A percentile compares a stretch with the other conserved stretches of the same genome.
Conservation (phyloP, 2,329 filamentous ascomycete species). For the Pseudogymnoascus sp. region DNA sequence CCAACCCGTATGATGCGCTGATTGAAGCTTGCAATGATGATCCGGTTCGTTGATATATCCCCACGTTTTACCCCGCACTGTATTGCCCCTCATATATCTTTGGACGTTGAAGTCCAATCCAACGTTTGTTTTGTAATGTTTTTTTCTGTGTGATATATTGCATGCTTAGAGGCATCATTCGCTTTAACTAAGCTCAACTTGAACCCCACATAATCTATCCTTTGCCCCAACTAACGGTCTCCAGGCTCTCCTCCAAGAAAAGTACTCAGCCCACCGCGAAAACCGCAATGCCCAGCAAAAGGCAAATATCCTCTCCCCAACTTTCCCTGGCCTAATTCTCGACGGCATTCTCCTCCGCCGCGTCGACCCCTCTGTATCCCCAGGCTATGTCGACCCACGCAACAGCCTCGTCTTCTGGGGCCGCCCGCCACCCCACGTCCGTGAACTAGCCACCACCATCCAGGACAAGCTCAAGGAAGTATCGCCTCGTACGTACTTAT, state of each 20-base stretch:
- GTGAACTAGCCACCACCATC: conserved; percentile 57
- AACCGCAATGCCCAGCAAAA: conserved; percentile 71
- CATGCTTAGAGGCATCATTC: too few relatives aligned
- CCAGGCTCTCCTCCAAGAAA: conserved; percentile 25
- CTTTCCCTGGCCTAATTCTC: conserved; percentile 63
- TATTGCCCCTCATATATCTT: not conserved
- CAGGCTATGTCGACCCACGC: conserved; percentile 64
- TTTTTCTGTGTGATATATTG: not conserved
- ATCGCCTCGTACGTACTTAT: conserved; percentile 56
- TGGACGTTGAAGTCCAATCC: not conserved
- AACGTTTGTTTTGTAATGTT: not conserved
- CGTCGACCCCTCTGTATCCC: conserved; percentile 54
- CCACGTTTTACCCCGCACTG: not conserved
- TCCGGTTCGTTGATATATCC: conserved; percentile 21
- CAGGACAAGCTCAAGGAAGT: conserved; percentile 58
- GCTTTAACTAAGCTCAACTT: not conserved
- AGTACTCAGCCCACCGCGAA: conserved; percentile 65
- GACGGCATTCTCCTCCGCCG: conserved; percentile 70
- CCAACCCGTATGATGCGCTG: conserved; percentile 29
- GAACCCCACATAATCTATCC: not conserved
- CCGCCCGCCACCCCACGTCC: conserved; percentile 65
- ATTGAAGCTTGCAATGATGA: conserved; percentile 28
- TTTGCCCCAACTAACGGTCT: not conserved
- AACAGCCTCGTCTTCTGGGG: conserved; percentile 87
- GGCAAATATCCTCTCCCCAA: conserved; percentile 59